phyloP scores from a whole-genome alignment of 176 grass and related monocot genomes.

The Elaeis guineensis region DNA sequence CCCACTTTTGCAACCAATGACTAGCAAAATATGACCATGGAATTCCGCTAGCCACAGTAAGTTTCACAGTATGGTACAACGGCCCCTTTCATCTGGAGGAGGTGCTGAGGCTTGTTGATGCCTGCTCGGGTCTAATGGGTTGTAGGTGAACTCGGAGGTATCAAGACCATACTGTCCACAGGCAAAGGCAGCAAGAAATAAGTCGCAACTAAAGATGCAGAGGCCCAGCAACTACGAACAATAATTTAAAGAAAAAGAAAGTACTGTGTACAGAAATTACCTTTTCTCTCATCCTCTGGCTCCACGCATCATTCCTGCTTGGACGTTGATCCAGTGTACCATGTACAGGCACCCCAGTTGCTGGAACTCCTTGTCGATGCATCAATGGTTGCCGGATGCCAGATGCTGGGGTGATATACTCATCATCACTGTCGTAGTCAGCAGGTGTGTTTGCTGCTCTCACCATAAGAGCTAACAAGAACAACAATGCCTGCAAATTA shows the following conservation, averaged over 20 bases:
- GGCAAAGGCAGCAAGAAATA: neutral
- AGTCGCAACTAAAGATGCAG: neutral
- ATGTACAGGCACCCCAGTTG: constrained; percentile 61
- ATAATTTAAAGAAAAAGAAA: too few species aligned
- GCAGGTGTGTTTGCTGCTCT: constrained; percentile 78
- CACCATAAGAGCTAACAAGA: constrained; percentile 75
- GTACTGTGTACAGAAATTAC: constrained; percentile 20
- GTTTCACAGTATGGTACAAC: constrained; percentile 29
- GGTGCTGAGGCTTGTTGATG: constrained; percentile 50
- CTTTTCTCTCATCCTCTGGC: constrained; percentile 98
- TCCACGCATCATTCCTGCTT: constrained; percentile 74
- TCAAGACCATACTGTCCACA: constrained; percentile 86
- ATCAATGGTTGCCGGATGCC: constrained; percentile 61
- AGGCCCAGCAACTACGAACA: neutral
- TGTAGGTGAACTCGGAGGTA: constrained; percentile 81
- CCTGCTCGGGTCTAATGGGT: constrained; percentile 62
- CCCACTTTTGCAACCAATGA: constrained; percentile 14
- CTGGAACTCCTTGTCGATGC: constrained; percentile 46
- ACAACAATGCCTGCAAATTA: constrained; percentile 53
- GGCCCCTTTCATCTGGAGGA: constrained; percentile 51
- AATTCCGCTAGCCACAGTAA: constrained; percentile 43
- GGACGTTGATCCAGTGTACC: constrained; percentile 63
- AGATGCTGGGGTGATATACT: constrained; percentile 48
- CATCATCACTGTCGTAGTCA: constrained; percentile 92
- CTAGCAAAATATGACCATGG: constrained; percentile 24